These are phyloP conservation scores for Aethionema arabicum DNA, from an alignment of 345 rosid genomes.

Conservation along the genomic window DNA sequence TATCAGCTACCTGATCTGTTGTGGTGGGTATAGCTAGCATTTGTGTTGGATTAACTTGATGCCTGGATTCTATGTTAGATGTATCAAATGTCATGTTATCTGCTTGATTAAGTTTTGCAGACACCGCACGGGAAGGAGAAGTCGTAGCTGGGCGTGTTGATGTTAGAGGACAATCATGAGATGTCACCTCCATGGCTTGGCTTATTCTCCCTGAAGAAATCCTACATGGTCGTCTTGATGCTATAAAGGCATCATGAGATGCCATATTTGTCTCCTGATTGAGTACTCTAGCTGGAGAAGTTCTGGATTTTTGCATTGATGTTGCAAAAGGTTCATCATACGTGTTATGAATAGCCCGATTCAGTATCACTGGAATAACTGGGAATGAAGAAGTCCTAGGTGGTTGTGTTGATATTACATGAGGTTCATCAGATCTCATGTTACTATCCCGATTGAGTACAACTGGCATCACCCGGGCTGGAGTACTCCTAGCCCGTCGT, in stretches of 20 bases:
- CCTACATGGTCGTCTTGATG: constrained; percentile 29
- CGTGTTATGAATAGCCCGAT: constrained; percentile 15
- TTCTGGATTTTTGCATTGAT: constrained; percentile 23
- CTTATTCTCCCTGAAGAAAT: constrained; percentile 33
- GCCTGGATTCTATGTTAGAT: constrained; percentile 20
- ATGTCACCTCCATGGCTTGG: constrained; percentile 27
- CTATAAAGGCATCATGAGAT: constrained; percentile 14
- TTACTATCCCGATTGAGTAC: constrained; percentile 30
- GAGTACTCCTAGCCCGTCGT: constrained; percentile 40
- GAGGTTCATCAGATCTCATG: constrained; percentile 24
- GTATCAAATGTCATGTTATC: constrained; percentile 6
- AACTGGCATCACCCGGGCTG: constrained; percentile 37
- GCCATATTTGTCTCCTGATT: constrained; percentile 7
- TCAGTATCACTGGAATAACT: constrained; percentile 17
- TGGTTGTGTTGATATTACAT: constrained; percentile 24
- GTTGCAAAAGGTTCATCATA: constrained; percentile 27
- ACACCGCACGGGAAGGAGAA: constrained; percentile 34
- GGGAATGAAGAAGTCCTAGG: constrained; percentile 34
- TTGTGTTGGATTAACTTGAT: constrained; percentile 20
- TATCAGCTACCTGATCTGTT: constrained; percentile 18
- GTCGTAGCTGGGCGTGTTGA: constrained; percentile 25
- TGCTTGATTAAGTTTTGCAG: neutral
- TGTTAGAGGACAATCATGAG: constrained; percentile 31
- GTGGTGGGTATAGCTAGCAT: constrained; percentile 19
- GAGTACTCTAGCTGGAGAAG: constrained; percentile 25